Evolutionary conservation across 129 eudicot species (phyloP).

Genomic region (Dittrichia graveolens): DNA sequence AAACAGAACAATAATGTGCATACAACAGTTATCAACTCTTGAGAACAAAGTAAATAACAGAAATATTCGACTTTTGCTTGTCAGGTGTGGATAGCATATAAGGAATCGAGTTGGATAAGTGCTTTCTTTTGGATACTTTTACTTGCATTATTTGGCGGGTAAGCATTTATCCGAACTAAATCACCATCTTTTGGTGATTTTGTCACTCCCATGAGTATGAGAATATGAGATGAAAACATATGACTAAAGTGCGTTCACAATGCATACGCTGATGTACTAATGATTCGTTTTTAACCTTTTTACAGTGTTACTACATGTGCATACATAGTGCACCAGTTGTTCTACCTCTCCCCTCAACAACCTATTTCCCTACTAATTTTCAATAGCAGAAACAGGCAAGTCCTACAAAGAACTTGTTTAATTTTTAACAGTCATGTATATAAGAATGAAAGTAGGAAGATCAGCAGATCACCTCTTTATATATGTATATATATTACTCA

Average conservation of each 20-base stretch:
- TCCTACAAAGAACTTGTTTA: not conserved
- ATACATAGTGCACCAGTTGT: slow-evolving; percentile 13
- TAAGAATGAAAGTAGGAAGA: no score
- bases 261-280: not conserved
- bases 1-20: no score
- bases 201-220: not conserved
- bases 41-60: no score
- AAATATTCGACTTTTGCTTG: not conserved
- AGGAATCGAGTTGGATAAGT: slow-evolving; percentile 23
- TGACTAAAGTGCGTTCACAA: not conserved
- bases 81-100: slow-evolving; percentile 26
- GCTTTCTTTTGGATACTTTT: slow-evolving; percentile 21
- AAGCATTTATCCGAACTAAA: not conserved
- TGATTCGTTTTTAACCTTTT: not conserved
- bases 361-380: slow-evolving; percentile 6
- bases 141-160: slow-evolving; percentile 20
- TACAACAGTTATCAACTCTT: no score
- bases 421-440: not conserved
- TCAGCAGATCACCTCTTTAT: not conserved
- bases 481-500: not conserved
- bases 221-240: not conserved
- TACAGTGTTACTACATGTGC: slow-evolving; percentile 18
- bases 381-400: slow-evolving; percentile 8
- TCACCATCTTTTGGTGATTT: not conserved
- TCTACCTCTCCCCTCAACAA: slow-evolving; percentile 13